phyloP scores from a whole-genome alignment of 2,329 filamentous ascomycete species.

The Phialophora verrucosa region DNA sequence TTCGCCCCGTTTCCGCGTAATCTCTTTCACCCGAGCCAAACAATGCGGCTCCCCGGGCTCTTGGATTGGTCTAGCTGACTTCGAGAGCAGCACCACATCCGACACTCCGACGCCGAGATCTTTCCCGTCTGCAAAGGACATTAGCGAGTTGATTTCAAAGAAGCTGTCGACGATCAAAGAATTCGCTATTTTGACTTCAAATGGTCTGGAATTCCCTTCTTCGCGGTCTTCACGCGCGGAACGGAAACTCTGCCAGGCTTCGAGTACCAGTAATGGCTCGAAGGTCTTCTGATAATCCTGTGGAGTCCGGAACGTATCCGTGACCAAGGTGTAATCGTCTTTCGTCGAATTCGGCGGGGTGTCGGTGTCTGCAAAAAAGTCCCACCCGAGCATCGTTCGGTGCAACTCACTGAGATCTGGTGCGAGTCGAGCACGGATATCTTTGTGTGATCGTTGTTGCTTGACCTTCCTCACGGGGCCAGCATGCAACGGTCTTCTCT shows the following conservation, averaged over 20 bases:
- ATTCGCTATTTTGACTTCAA: slow-evolving; percentile 85
- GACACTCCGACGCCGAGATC: slow-evolving; percentile 78
- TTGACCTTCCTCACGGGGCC: slow-evolving; percentile 84
- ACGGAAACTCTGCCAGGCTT: slow-evolving; percentile 94
- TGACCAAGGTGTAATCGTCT: slow-evolving; percentile 75
- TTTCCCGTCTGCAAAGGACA: slow-evolving; percentile 72
- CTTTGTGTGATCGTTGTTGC: slow-evolving; percentile 80
- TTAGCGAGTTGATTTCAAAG: slow-evolving; percentile 84
- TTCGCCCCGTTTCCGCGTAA: slow-evolving; percentile 77
- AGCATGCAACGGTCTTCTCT: slow-evolving; percentile 44
- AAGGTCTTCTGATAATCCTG: slow-evolving; percentile 86
- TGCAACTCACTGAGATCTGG: slow-evolving; percentile 87
- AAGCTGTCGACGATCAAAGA: slow-evolving; percentile 91
- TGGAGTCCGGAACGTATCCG: slow-evolving; percentile 76
- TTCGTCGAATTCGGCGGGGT: slow-evolving; percentile 76
- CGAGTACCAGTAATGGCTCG: slow-evolving; percentile 84
- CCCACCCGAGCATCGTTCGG: slow-evolving; percentile 86
- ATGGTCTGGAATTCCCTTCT: slow-evolving; percentile 77
- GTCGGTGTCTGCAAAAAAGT: slow-evolving; percentile 88
- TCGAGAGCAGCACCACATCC: slow-evolving; percentile 86
- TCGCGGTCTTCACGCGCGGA: slow-evolving; percentile 75
- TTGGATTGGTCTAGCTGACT: slow-evolving; percentile 70
- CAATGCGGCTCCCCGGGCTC: slow-evolving; percentile 74
- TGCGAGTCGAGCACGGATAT: slow-evolving; percentile 89
- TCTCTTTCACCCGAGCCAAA: slow-evolving; percentile 80